Evolutionary conservation across 2,329 filamentous ascomycete genomes (phyloP), one percentile per base, ranked within the genome.

Genomic region (Shiraia sp.): DNA sequence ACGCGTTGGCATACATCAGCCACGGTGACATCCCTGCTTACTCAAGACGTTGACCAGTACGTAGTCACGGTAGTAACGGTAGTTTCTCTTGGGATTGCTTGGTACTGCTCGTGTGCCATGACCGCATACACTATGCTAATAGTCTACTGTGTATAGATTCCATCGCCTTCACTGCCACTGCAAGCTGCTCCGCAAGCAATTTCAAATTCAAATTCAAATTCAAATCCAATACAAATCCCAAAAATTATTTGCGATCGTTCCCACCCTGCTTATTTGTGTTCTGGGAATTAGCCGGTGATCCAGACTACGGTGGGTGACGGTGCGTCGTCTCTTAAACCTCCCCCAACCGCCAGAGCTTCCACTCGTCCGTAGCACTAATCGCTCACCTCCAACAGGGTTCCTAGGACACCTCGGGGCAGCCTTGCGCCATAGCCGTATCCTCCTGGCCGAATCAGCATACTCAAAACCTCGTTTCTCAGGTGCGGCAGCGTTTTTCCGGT

Each of bases 311-410:
- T 43, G 38, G 36, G 49, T 50, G 53, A 46, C 53, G 50, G 35
- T 51, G 49, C 47, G 44, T 47, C 48, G 35, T 40, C 37, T 51
- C 51, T 52, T 49, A 47, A 61, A 57, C 36, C 55, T 57, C 53
- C 45, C 55, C 51, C 49, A n/a, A 49, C 53, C 47, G 50, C 51
- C 47, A 47, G 40, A 42, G 47, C 63, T 68, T 68, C 66, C 66
- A 61, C 62, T 66, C 62, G 65, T 66, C 66, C 66, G 66, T 53
- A 55, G 54, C 55, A 53, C 55, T 59, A 55, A 59, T 43, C 56
- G 49, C 55, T 58, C 41, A 41, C n/a, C 51, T 47, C 39, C 53
- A 46, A 26, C 61, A 59, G 50, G 55, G 48, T 57, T 51, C 55
- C 56, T 55, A 45, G 47, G 47, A 33, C 57, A 52, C 63, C 62